Evolutionary conservation across 176 grass and related monocot genomes (phyloP).

Genomic region (Phyllostachys edulis): DNA sequence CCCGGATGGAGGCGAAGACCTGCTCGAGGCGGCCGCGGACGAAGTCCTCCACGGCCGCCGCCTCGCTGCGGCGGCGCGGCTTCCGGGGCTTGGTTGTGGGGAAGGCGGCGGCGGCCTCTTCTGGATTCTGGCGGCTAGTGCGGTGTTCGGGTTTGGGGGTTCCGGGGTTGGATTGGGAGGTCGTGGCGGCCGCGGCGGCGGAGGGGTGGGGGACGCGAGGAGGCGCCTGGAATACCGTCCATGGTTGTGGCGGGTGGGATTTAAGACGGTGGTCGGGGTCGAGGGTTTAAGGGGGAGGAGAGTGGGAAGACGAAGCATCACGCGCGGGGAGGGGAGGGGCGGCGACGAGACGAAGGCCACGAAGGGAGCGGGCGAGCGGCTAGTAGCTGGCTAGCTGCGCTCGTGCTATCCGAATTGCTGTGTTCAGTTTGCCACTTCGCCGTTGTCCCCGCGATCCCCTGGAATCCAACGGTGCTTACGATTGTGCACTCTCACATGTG

Average conservation of each 20-base stretch:
- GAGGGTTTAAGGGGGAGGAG: slow-evolving; percentile 48
- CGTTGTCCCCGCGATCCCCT: background rate
- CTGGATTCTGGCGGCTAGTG: background rate
- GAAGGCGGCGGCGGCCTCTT: background rate
- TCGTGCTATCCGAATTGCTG: slow-evolving; percentile 28
- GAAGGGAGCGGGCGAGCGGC: background rate
- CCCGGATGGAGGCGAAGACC: slow-evolving; percentile 70
- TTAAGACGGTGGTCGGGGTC: background rate
- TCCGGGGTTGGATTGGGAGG: slow-evolving; percentile 21
- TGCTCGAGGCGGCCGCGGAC: slow-evolving; percentile 66
- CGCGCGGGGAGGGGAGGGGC: background rate
- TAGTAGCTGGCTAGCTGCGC: background rate
- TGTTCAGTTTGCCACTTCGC: background rate
- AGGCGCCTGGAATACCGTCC: slow-evolving; percentile 1
- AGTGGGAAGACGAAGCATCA: slow-evolving; percentile 46
- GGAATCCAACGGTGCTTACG: background rate
- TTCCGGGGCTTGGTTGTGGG: slow-evolving; percentile 55
- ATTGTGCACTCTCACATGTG: too few relatives aligned
- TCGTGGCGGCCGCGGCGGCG: slow-evolving; percentile 33
- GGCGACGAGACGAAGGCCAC: background rate
- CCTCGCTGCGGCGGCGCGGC: slow-evolving; percentile 52
- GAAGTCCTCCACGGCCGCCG: slow-evolving; percentile 69
- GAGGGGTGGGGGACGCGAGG: slow-evolving; percentile 24
- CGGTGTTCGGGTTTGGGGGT: slow-evolving; percentile 15
- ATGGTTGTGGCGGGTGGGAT: slow-evolving; percentile 18